Evolutionary conservation across 2,329 filamentous ascomycete genomes (phyloP).

Genomic region (Cladosporium austrohemisphaericum): DNA sequence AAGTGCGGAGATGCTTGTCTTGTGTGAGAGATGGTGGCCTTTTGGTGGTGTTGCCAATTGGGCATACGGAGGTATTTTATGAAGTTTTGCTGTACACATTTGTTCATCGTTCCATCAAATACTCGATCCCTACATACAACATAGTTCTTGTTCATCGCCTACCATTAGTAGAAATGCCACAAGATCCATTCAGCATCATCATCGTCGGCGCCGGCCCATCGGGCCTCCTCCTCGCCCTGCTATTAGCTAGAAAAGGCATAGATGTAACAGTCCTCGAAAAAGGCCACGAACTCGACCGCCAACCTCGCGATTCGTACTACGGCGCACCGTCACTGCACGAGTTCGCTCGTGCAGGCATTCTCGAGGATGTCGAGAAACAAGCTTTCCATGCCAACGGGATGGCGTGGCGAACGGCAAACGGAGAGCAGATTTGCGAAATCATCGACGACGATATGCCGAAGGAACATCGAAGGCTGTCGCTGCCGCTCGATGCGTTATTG

Average conservation of each 20-base stretch:
- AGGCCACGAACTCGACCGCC: slow-evolving; percentile 52
- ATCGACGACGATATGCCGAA: slow-evolving; percentile 9
- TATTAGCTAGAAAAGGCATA: slow-evolving; percentile 53
- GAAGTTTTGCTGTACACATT: no score
- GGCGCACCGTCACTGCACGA: slow-evolving; percentile 36
- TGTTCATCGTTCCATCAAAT: no score
- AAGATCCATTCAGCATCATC: slow-evolving; percentile 11
- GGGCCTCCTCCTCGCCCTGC: slow-evolving; percentile 39
- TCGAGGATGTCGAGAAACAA: slow-evolving; percentile 29
- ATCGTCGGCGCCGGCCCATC: slow-evolving; percentile 29
- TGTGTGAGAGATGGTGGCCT: no score
- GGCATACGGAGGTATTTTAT: no score
- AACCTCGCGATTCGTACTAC: slow-evolving; percentile 55
- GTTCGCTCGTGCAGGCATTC: slow-evolving; percentile 34
- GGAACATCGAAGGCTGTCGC: slow-evolving; percentile 16
- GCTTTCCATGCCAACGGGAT: slow-evolving; percentile 19
- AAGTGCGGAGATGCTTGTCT: no score
- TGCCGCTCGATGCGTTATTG: slow-evolving; percentile 21
- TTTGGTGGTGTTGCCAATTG: no score
- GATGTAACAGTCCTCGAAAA: slow-evolving; percentile 55
- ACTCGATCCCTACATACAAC: no score
- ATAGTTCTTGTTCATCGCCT: no score
- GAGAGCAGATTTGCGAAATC: slow-evolving; percentile 19
- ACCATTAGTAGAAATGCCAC: no score
- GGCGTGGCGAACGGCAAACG: slow-evolving; percentile 21